Evolutionary conservation across 2,329 filamentous ascomycete genomes (phyloP), one percentile per base, ranked within the genome.

Genomic region (Pseudomassariella vexata): DNA sequence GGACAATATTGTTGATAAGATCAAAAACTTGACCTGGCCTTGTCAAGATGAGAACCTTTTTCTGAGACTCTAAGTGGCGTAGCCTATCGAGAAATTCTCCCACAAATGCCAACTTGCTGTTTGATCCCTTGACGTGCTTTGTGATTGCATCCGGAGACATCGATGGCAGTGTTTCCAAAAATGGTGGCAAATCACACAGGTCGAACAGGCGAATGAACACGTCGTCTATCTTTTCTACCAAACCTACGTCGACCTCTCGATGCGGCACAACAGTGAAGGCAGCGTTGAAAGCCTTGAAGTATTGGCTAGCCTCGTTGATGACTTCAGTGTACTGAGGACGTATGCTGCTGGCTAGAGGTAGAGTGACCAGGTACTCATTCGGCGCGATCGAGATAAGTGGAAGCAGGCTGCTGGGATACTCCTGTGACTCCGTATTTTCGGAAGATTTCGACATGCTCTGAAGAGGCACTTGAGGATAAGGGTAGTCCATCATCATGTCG

Each of bases 71-170:
- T 9, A 56, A 50, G 11, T 56, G 50, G n/a, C 49, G 46, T 9
- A 78, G 47, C 7, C 52, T 46, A 14, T 66, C 56, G 19, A 79
- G 48, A 4, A 82, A 56, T 39, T 78, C 73, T 26, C 63, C 68
- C 5, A 79, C 45, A 42, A 82, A 81, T 19, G 64, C 66, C 42
- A 73, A 76, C 42, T 82, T 82, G 34, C 71, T 58, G 49, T 76
- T 80, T 8, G 72, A 68, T 32, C 68, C 68, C 34, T 68, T 63
- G 2, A 68, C 65, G 41, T 76, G 72, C 45, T 68, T 77, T 42
- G 67, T 66, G 32, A 64, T 56, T 15, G 67, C 60, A 4, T 52
- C 47, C 6, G 62, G 45, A 3, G 61, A 50, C 34, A 73, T 55
- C 9, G 63, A 46, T 3, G 53, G 47, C 6, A 69, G 57, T n/a